Evolutionary conservation across 306 rosid genomes (phyloP).

Genomic region (Rubus parviflorus): DNA sequence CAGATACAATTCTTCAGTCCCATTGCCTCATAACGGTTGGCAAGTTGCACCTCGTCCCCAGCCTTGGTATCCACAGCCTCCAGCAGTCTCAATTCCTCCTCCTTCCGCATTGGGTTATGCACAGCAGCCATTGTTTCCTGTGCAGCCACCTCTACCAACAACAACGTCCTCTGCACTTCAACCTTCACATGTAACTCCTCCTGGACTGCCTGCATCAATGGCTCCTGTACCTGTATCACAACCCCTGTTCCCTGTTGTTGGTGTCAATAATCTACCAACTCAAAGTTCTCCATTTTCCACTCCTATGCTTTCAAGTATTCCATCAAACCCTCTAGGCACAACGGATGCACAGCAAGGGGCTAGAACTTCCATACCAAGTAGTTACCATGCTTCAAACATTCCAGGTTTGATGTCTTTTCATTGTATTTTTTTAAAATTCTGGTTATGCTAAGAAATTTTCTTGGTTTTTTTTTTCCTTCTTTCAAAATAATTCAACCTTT

Average conservation of each 20-base stretch:
- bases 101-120: constrained; percentile 62
- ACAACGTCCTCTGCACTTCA: constrained; percentile 51
- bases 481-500: not conserved
- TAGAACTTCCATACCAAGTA: constrained; percentile 42
- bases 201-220: constrained; percentile 74
- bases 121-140: constrained; percentile 95
- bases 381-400: constrained; percentile 44
- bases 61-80: constrained; percentile 80
- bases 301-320: constrained; percentile 49
- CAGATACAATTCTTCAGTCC: constrained; percentile 71
- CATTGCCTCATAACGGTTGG: constrained; percentile 69
- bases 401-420: constrained; percentile 43
- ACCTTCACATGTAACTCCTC: constrained; percentile 66
- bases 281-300: constrained; percentile 70
- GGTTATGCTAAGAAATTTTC: not conserved
- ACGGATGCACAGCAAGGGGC: constrained; percentile 52
- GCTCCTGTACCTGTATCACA: constrained; percentile 75
- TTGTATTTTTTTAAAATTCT: not conserved
- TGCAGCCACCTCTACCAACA: constrained; percentile 76
- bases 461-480: not conserved
- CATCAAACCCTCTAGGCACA: constrained; percentile 51
- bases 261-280: constrained; percentile 51
- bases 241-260: constrained; percentile 96
- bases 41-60: constrained; percentile 79
- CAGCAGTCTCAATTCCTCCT: constrained; percentile 70